Percentiles rank a stretch among this genome's conserved stretches.
Conservation (phyloP, 2,329 filamentous ascomycete species). For the Epichloe festucae region DNA sequence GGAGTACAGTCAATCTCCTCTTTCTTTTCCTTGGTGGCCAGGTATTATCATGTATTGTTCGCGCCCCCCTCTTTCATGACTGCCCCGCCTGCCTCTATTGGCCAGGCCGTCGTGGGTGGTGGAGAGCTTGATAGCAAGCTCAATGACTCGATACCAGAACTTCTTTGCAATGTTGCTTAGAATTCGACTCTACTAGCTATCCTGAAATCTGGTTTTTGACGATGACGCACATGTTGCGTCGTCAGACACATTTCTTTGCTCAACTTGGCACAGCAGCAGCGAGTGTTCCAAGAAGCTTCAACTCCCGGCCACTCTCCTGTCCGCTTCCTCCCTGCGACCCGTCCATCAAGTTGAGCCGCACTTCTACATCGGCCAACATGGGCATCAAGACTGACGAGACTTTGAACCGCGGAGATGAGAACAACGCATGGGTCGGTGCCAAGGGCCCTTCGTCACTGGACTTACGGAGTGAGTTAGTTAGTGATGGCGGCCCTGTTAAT, state of each 20-base stretch:
- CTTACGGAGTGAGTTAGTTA: constrained; percentile 10
- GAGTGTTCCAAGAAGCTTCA: not conserved
- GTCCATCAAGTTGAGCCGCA: not conserved
- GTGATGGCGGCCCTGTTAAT: not conserved
- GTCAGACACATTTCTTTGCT: not conserved
- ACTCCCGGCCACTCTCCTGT: not conserved
- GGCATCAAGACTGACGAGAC: not conserved
- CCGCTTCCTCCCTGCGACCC: not conserved
- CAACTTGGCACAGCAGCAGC: not conserved
- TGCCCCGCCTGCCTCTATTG: too few relatives aligned
- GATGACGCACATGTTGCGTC: not conserved
- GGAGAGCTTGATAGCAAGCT: too few relatives aligned
- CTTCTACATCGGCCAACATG: constrained; percentile 1
- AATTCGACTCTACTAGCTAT: not conserved
- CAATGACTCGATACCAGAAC: not conserved
- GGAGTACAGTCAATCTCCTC: too few relatives aligned
- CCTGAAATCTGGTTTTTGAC: not conserved
- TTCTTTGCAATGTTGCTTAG: not conserved
- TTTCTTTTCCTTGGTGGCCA: too few relatives aligned
- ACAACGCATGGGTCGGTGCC: constrained; percentile 10
- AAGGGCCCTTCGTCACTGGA: constrained; percentile 10
- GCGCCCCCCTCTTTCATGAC: too few relatives aligned
- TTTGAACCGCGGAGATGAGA: not conserved
- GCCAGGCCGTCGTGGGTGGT: too few relatives aligned
- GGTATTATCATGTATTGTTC: too few relatives aligned